These are phyloP conservation scores for Eutypella sp. DNA, from an alignment of 2,329 filamentous ascomycete species.

Conservation along the genomic window DNA sequence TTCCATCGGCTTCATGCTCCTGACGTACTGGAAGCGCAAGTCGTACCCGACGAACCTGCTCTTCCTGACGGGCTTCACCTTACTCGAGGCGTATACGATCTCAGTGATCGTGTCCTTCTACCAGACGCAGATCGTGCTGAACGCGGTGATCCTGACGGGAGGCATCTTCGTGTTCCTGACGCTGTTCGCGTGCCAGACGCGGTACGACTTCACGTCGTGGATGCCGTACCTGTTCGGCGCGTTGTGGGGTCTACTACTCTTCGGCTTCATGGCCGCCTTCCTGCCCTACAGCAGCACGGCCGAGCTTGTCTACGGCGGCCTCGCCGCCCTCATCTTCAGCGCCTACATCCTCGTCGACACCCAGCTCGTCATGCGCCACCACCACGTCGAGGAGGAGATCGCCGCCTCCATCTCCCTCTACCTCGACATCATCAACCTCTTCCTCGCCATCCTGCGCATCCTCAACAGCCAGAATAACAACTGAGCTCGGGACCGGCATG, in stretches of 20 bases:
- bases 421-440: slow-evolving; percentile 93
- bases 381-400: slow-evolving; percentile 98
- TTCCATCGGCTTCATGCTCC: slow-evolving; percentile 75
- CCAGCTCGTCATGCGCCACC: slow-evolving; percentile 89
- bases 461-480: slow-evolving; percentile 95
- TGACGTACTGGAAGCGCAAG: slow-evolving; percentile 94
- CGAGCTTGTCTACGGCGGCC: slow-evolving; percentile 80
- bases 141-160: slow-evolving; percentile 83
- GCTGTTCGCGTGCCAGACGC: slow-evolving; percentile 91
- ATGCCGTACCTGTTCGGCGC: slow-evolving; percentile 90
- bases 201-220: slow-evolving; percentile 98
- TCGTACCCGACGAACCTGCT: slow-evolving; percentile 91
- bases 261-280: slow-evolving; percentile 89
- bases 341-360: slow-evolving; percentile 96
- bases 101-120: slow-evolving; percentile 92
- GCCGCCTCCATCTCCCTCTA: slow-evolving; percentile 92
- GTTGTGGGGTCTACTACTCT: slow-evolving; percentile 85
- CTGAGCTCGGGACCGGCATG: slow-evolving; percentile 47
- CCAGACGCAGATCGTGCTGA: slow-evolving; percentile 74
- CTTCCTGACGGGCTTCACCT: slow-evolving; percentile 86
- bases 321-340: slow-evolving; percentile 83
- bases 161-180: slow-evolving; percentile 77
- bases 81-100: slow-evolving; percentile 88
- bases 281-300: slow-evolving; percentile 76
- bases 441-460: slow-evolving; percentile 91